These are phyloP conservation scores for Senna tora DNA, from an alignment of 306 rosid species.

Conservation along the genomic window DNA sequence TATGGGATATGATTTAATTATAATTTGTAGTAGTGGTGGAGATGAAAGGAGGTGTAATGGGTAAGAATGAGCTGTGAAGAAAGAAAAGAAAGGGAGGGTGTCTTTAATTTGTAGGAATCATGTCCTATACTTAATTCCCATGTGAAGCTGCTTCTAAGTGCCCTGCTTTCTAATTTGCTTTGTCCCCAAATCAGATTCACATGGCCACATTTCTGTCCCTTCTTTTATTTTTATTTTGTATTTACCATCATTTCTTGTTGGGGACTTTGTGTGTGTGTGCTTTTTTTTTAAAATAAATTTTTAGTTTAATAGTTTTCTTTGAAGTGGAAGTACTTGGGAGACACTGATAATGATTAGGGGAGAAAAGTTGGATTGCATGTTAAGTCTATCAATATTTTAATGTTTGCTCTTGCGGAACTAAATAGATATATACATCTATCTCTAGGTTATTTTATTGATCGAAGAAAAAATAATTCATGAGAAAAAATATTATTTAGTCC, in stretches of 20 bases:
- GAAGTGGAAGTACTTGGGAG: constrained; percentile 39
- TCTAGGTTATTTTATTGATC: not conserved
- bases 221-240: not conserved
- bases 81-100: constrained; percentile 4
- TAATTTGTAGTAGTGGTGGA: too few relatives aligned
- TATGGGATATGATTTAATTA: too few relatives aligned
- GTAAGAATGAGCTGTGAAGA: constrained; percentile 61
- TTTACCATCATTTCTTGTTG: constrained; percentile 42
- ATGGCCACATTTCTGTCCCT: constrained; percentile 44
- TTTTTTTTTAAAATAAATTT: too few relatives aligned
- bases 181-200: constrained; percentile 62
- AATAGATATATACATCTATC: too few relatives aligned
- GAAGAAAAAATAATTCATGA: too few relatives aligned
- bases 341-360: constrained; percentile 54
- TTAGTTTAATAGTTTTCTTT: constrained; percentile 12
- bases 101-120: constrained; percentile 41
- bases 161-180: constrained; percentile 57
- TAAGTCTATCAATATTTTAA: constrained; percentile 29
- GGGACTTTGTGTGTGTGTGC: too few relatives aligned
- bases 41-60: not conserved
- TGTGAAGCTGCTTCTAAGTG: constrained; percentile 62
- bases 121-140: constrained; percentile 46
- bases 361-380: constrained; percentile 48
- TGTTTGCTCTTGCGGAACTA: not conserved
- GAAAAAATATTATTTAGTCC: too few relatives aligned